Conservation (phyloP, 768 basidiomycete genomes). For the Crepidotus variabilis region DNA sequence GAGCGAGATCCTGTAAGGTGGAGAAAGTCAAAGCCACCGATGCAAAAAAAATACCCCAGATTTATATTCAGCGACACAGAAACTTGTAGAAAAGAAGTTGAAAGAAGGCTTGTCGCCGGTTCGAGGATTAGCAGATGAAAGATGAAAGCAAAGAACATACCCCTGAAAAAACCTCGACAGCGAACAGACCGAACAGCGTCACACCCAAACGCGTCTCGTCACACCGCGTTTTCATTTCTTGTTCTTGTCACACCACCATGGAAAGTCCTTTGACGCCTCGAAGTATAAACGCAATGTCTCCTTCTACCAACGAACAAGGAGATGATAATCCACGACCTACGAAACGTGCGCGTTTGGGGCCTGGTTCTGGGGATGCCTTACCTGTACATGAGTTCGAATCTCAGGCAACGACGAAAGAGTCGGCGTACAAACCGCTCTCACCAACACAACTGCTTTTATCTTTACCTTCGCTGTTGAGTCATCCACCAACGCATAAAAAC, state of each 20-base stretch:
- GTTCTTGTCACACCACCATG: neutral
- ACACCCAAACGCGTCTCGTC: neutral
- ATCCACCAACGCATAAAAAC: slow-evolving; percentile 59
- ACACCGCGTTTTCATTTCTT: neutral
- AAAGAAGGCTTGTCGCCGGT: too few species aligned
- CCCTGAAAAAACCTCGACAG: too few species aligned
- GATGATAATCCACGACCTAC: neutral
- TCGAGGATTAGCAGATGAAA: too few species aligned
- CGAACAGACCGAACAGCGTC: neutral
- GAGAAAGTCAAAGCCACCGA: too few species aligned
- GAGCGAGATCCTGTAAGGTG: too few species aligned
- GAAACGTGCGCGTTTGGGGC: neutral
- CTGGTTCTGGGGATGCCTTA: too few species aligned
- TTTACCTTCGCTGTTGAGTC: slow-evolving; percentile 55
- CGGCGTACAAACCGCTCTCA: slow-evolving; percentile 23
- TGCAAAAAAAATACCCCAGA: too few species aligned
- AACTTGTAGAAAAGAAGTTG: too few species aligned
- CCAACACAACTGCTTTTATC: slow-evolving; percentile 50
- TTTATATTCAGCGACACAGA: too few species aligned
- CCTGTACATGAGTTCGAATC: too few species aligned
- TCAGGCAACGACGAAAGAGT: neutral
- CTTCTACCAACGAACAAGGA: neutral
- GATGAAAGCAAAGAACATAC: too few species aligned
- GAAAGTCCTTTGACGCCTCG: neutral
- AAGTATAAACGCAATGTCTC: neutral